Evolutionary conservation across 805 yeast species (phyloP).

Genomic region (Wickerhamomyces mucosus): DNA sequence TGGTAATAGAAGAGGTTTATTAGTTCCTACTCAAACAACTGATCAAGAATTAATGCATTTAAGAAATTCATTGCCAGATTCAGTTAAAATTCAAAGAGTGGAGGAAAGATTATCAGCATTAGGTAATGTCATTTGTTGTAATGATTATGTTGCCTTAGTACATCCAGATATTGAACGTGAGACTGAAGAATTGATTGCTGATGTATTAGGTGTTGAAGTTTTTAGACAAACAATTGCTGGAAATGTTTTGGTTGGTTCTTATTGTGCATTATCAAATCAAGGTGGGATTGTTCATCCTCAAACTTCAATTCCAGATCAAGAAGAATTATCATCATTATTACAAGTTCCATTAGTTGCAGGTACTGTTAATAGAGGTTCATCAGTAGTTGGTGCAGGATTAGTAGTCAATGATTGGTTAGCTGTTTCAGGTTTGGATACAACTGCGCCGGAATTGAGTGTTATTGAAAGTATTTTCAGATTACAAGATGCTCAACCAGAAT

Average conservation of each 20-base stretch:
- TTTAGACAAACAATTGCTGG: conserved; percentile 99
- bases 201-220: conserved; percentile 96
- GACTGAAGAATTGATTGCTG: conserved; percentile 97
- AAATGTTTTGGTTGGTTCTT: conserved; percentile 93
- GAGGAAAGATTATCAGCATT: conserved; percentile 95
- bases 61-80: conserved; percentile 92
- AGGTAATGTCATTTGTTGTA: conserved; percentile 97
- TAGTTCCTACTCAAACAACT: conserved; percentile 96
- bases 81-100: conserved; percentile 92
- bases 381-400: conserved; percentile 98
- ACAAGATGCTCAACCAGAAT: conserved; percentile 84
- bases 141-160: conserved; percentile 96
- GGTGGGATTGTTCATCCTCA: conserved; percentile 99
- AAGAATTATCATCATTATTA: conserved; percentile 87
- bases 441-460: conserved; percentile 97
- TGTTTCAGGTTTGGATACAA: conserved; percentile 93
- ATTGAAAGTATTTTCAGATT: conserved; percentile 92
- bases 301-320: conserved; percentile 95
- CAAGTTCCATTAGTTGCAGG: conserved; percentile 99
- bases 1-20: conserved; percentile 93
- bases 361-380: conserved; percentile 94
- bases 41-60: conserved; percentile 97
- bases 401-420: conserved; percentile 98
- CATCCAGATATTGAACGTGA: conserved; percentile 99
- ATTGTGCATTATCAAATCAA: conserved; percentile 89